These are phyloP conservation scores for Diplocarpon rosae DNA, from an alignment of 2,329 filamentous ascomycete species.

Conservation along the genomic window DNA sequence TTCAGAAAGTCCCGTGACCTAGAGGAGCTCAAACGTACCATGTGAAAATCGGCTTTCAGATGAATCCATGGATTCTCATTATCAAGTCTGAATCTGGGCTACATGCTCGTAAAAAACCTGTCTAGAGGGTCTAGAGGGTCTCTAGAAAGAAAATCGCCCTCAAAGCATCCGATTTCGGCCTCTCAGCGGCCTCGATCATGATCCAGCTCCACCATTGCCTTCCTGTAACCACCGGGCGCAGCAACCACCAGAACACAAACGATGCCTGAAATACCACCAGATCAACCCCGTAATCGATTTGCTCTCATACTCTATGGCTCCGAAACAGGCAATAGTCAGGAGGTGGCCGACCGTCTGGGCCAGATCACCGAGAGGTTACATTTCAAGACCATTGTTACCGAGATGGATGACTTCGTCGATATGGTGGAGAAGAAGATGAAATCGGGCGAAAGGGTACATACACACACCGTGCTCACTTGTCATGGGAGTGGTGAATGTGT, in stretches of 20 bases:
- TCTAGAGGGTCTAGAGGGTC: too few relatives aligned
- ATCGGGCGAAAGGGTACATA: constrained; percentile 64
- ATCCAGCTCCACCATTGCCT: too few relatives aligned
- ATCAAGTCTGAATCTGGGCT: too few relatives aligned
- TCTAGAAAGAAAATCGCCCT: too few relatives aligned
- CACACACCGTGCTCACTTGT: constrained; percentile 27
- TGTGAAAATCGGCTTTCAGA: too few relatives aligned
- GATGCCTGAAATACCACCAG: not conserved
- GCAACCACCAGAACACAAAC: not conserved
- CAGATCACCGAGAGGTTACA: constrained; percentile 63
- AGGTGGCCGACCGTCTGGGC: constrained; percentile 78
- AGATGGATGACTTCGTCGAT: constrained; percentile 47
- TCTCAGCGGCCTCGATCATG: too few relatives aligned
- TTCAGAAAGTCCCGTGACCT: not conserved
- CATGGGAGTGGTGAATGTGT: constrained; percentile 1
- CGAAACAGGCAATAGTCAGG: constrained; percentile 89
- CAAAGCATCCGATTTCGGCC: too few relatives aligned
- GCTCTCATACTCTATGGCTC: constrained; percentile 81
- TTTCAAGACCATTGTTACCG: constrained; percentile 64
- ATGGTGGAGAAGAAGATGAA: constrained; percentile 3
- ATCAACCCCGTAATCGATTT: constrained; percentile 29
- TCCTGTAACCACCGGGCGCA: too few relatives aligned
- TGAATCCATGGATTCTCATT: too few relatives aligned
- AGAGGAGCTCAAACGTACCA: not conserved
- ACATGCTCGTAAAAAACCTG: too few relatives aligned